Evolutionary conservation across 805 yeast genomes (phyloP), one percentile per base, ranked within the genome.

Genomic region (Komagataella ulmi): DNA sequence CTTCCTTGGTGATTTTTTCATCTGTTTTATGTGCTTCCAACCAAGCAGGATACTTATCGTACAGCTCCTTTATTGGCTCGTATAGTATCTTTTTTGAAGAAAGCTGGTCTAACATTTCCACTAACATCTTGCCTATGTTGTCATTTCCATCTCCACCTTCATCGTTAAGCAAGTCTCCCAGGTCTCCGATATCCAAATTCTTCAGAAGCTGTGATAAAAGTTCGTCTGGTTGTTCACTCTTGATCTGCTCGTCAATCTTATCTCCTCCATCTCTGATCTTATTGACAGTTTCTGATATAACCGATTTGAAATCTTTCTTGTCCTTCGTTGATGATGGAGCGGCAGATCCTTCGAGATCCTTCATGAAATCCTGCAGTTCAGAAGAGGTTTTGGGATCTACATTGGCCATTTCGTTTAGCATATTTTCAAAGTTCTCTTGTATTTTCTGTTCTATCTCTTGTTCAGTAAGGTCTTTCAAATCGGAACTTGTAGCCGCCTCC

Each of bases 61-160:
- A 79, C 63, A 90, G 73, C 54, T 88, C 96, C 60, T 83, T 85
- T 67, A 91, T 75, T 2, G 98, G 97, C 58, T 85, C 95, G 61
- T 87, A 90, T 44, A 91, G 72, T 18, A 90, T 85, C 53, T 83
- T 90, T 61, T 89, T 91, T 4, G 93, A 80, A 6, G 93, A 79
- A 63, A 91, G 74, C 62, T 89, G 91, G 55, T 80, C 83, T 59
- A 91, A 72, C 80, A 91, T 81, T 44, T 85, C 88, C 17, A 74
- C 75, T 54, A 88, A 67, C 49, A 88, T 67, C 54, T 79, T 77
- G 23, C 83, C 71, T 56, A 84, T 67, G 43, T 61, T 65, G 44
- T 61, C 66, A 6, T 62, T 71, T 12, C 61, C 70, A 2, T 60
- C 68, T 3, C 65, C 76, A 6, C 61, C 65, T 18, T 51, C 55